Evolutionary conservation across 305 asterid species (phyloP).

Genomic region (Rubia balearica): DNA sequence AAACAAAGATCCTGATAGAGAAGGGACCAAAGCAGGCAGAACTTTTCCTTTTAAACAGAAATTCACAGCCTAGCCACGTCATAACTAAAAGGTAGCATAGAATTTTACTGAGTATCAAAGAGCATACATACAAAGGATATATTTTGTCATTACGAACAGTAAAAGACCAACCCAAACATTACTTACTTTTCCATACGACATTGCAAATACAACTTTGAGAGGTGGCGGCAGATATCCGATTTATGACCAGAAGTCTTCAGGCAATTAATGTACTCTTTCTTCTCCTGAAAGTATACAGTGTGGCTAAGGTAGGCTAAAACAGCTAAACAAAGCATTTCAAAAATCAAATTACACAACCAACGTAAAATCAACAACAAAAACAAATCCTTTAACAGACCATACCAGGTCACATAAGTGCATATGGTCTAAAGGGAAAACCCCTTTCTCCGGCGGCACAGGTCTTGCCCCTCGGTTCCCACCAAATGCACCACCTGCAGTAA

Average conservation of each 20-base stretch:
- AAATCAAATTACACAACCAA: not conserved
- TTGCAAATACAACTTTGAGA: conserved; percentile 73
- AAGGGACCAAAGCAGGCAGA: not conserved
- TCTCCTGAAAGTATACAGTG: conserved; percentile 51
- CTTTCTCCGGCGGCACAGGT: conserved; percentile 93
- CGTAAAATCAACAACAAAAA: conserved; percentile 2
- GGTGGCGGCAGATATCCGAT: conserved; percentile 65
- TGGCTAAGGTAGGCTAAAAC: not conserved
- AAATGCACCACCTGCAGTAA: conserved; percentile 66
- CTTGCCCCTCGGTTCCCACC: conserved; percentile 93
- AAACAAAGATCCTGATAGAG: not conserved
- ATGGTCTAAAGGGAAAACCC: conserved; percentile 90
- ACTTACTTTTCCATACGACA: conserved; percentile 93
- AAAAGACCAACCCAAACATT: not conserved
- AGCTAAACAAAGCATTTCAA: conserved; percentile 1
- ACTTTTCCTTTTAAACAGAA: not conserved
- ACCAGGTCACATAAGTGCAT: conserved; percentile 86
- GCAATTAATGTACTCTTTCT: conserved; percentile 74
- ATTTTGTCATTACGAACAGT: not conserved
- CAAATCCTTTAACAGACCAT: conserved; percentile 14
- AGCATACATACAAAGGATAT: conserved; percentile 2
- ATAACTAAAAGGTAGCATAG: not conserved
- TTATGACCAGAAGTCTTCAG: conserved; percentile 64
- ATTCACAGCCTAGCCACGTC: not conserved
- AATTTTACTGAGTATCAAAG: not conserved